phyloP scores from a whole-genome alignment of 306 rosid genomes.

The Quercus gilva region DNA sequence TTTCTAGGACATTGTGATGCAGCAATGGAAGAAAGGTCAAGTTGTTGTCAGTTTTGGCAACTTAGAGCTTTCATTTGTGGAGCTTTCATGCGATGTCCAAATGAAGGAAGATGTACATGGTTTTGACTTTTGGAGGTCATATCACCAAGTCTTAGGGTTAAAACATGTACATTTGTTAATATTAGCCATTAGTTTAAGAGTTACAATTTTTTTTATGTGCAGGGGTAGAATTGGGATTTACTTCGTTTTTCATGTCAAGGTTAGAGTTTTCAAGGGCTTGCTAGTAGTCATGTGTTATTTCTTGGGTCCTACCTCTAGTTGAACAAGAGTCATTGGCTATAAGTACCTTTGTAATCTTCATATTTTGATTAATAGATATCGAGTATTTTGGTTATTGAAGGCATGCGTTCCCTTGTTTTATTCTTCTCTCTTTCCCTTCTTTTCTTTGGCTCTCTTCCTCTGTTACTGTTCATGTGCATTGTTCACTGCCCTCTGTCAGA shows the following conservation, averaged over 20 bases:
- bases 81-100: neutral
- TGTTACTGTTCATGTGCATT: neutral
- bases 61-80: constrained; percentile 1
- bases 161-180: neutral
- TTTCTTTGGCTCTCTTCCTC: neutral
- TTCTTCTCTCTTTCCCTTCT: neutral
- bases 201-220: neutral
- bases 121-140: constrained; percentile 4
- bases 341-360: neutral
- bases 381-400: neutral
- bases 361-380: neutral
- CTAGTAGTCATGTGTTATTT: neutral
- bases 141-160: neutral
- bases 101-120: neutral
- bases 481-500: neutral
- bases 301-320: neutral
- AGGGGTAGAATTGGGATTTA: neutral
- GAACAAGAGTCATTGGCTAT: neutral
- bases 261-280: neutral
- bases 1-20: constrained; percentile 5
- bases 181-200: neutral
- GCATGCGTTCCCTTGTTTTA: neutral
- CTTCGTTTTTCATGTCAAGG: neutral
- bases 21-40: neutral
- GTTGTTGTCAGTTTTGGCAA: constrained; percentile 7